Percentiles rank a stretch among this genome's conserved stretches.
Evolutionary conservation across 805 yeast genomes (phyloP).

Genomic region (Lachancea mirantina): DNA sequence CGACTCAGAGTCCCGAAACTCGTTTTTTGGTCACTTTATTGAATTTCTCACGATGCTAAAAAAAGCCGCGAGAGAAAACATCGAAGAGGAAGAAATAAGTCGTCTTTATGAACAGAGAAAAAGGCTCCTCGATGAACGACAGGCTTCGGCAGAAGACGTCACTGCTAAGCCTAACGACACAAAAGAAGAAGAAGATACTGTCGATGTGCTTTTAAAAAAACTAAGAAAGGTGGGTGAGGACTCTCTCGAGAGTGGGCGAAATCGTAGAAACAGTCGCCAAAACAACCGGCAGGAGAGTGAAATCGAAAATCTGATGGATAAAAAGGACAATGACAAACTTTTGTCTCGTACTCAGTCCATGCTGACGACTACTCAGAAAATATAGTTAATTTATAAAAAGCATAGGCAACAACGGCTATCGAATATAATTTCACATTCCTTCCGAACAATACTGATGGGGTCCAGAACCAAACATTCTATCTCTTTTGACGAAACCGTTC

Average conservation of each 20-base stretch:
- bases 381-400: slow-evolving; percentile 9
- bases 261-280: slow-evolving; percentile 1
- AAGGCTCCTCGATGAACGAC: slow-evolving; percentile 34
- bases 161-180: slow-evolving; percentile 2
- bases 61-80: slow-evolving; percentile 57
- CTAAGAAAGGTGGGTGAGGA: slow-evolving; percentile 22
- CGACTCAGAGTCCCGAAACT: slow-evolving; percentile 46
- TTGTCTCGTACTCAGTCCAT: slow-evolving; percentile 25
- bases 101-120: slow-evolving; percentile 58
- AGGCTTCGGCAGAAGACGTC: slow-evolving; percentile 5
- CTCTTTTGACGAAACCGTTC: too few species aligned
- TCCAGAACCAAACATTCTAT: too few species aligned
- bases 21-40: slow-evolving; percentile 56
- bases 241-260: too few species aligned
- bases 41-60: slow-evolving; percentile 55
- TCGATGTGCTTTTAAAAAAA: slow-evolving; percentile 21
- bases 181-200: slow-evolving; percentile 15
- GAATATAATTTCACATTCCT: too few species aligned
- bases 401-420: too few species aligned
- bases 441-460: too few species aligned
- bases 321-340: slow-evolving; percentile 11
- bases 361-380: slow-evolving; percentile 24
- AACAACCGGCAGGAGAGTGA: slow-evolving; percentile 4
- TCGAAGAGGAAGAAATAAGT: slow-evolving; percentile 61
- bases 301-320: too few species aligned